phyloP scores from a whole-genome alignment of 768 basidiomycete species.

The Boletus rufocinnamomeus region DNA sequence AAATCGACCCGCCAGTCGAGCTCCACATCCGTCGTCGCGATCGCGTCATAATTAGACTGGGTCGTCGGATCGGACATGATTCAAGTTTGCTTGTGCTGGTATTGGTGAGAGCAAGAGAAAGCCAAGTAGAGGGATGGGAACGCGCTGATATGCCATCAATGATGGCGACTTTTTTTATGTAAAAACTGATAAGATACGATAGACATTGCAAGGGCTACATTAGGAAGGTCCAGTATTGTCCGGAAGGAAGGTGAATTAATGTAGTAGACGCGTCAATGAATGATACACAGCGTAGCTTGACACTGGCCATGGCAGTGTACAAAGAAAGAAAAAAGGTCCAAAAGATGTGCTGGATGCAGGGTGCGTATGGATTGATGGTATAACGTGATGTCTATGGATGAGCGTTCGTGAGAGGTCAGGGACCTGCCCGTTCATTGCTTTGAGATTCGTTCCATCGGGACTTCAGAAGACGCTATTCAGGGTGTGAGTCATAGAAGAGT shows the following conservation, averaged over 20 bases:
- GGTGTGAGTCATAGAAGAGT: background rate
- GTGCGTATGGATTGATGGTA: conserved; percentile 6
- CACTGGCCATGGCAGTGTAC: conserved; percentile 7
- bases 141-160: background rate
- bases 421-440: conserved; percentile 2
- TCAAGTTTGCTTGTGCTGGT: background rate
- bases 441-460: conserved; percentile 18
- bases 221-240: conserved; percentile 13
- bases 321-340: background rate
- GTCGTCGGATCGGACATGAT: conserved; percentile 60
- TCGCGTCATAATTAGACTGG: conserved; percentile 75
- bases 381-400: conserved; percentile 3
- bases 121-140: background rate
- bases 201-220: conserved; percentile 6
- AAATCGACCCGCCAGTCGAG: conserved; percentile 86
- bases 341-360: background rate
- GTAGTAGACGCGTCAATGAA: conserved; percentile 4
- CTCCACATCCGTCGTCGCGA: conserved; percentile 64
- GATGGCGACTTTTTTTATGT: background rate
- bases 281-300: background rate
- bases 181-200: conserved; percentile 4
- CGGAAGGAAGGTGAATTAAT: conserved; percentile 3
- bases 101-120: background rate
- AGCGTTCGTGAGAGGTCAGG: conserved; percentile 1
- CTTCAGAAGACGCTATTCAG: conserved; percentile 20